Evolutionary conservation across 805 yeast genomes (phyloP).

Genomic region (Komagataella pseudopastoris): DNA sequence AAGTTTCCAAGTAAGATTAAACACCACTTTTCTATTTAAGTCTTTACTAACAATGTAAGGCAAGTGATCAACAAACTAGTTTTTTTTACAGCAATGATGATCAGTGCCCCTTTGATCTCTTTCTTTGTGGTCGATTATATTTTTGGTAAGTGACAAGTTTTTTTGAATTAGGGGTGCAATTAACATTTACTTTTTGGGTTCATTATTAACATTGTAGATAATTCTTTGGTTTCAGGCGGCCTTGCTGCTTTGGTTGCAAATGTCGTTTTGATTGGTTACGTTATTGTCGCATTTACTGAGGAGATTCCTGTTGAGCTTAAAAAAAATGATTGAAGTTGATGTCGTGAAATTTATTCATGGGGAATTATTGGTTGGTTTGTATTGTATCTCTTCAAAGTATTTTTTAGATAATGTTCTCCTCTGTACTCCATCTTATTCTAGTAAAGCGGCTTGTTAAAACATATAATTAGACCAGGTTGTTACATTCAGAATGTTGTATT

Average conservation of each 20-base stretch:
- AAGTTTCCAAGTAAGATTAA: slow-evolving; percentile 20
- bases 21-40: not conserved
- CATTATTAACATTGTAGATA: slow-evolving; percentile 16
- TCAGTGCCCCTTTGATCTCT: slow-evolving; percentile 46
- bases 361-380: not conserved
- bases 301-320: slow-evolving; percentile 23
- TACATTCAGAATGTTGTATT: not conserved
- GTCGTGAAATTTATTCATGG: not conserved
- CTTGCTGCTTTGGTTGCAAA: slow-evolving; percentile 70
- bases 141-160: slow-evolving; percentile 8
- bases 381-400: not conserved
- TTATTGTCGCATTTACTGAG: slow-evolving; percentile 63
- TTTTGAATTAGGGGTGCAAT: not conserved
- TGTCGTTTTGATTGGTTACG: slow-evolving; percentile 58
- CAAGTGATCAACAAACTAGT: slow-evolving; percentile 55
- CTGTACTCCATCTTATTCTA: not conserved
- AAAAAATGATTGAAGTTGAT: slow-evolving; percentile 13
- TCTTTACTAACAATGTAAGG: slow-evolving; percentile 16
- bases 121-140: slow-evolving; percentile 44
- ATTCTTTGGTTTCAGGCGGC: slow-evolving; percentile 63
- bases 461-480: not conserved
- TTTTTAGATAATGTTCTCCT: not conserved
- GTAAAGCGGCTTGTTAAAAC: not conserved
- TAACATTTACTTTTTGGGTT: not conserved
- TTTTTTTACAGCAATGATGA: slow-evolving; percentile 68